phyloP scores from a whole-genome alignment of 2,329 filamentous ascomycete genomes.

The Colletotrichum sp. region DNA sequence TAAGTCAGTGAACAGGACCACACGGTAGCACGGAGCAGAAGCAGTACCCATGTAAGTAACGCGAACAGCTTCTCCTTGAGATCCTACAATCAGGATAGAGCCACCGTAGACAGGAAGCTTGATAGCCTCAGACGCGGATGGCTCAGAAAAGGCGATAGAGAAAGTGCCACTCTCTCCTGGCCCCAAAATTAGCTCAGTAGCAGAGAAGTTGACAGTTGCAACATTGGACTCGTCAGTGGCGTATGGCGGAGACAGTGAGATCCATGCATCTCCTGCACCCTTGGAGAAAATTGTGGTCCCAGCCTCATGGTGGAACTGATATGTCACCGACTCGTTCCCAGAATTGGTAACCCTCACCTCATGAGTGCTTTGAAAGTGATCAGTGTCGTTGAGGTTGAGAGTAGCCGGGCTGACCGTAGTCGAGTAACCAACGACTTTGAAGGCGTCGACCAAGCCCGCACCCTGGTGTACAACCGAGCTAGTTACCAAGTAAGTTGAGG shows the following conservation, averaged over 20 bases:
- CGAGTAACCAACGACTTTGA: conserved; percentile 41
- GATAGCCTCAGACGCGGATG: neutral
- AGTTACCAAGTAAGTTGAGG: neutral
- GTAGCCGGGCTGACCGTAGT: conserved; percentile 38
- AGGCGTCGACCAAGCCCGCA: conserved; percentile 46
- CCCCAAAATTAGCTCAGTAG: neutral
- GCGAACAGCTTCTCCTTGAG: neutral
- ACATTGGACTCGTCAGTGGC: neutral
- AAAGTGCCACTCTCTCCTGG: neutral
- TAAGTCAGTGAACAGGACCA: neutral
- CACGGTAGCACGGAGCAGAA: neutral
- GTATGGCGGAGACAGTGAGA: neutral
- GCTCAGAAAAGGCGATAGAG: neutral
- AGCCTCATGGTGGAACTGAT: conserved; percentile 27
- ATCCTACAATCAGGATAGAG: neutral
- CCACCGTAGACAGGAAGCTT: conserved; percentile 2
- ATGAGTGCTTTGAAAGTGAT: conserved; percentile 35
- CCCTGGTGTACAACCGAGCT: conserved; percentile 30
- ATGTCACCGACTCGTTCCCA: conserved; percentile 35
- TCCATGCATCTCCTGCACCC: neutral
- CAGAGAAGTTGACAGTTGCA: neutral
- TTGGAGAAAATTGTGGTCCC: neutral
- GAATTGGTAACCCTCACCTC: conserved; percentile 38
- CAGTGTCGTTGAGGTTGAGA: conserved; percentile 50
- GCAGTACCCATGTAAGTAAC: conserved; percentile 9